Evolutionary conservation across 192 early-diverging fungal species (phyloP), one percentile per base, ranked within the genome.

Genomic region (Backusella mclennaniae): DNA sequence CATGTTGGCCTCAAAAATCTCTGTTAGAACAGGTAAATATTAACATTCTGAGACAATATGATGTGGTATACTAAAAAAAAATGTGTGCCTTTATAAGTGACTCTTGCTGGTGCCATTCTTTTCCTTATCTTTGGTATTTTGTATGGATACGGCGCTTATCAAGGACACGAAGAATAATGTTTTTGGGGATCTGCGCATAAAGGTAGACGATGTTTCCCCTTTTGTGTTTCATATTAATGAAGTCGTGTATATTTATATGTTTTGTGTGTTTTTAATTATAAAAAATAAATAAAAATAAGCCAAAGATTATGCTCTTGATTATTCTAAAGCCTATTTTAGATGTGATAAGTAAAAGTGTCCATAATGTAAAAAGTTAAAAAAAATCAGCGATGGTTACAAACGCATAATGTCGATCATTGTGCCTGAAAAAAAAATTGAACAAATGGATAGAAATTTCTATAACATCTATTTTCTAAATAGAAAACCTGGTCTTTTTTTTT

Each of bases 1-100:
- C 74, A 89, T 98, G 83, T 85, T 94, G 73, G 96, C 95, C 6
- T 82, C 89, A 9, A 89, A 88, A 76, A 97, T 97, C 73, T 96
- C 95, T 19, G 93, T 98, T 15, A 91, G 91, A 68, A 95, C 90
- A 86, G 89, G 93, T 94, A 56, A 17, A 1, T 71, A 44, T 33
- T 35, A 9, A 59, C 12, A 59, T 59, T 8, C 56, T 12, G 9
- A 29, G 21, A 29, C 3, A 12, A 29, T 11, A 63, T 63, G 12
- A 29, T 4, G 21, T 63, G 56, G 11, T 29, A 63, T 29, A 29
- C 19, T 49, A 49, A 39, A 39, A 39, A 39, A 12, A 39, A n/a
- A 6, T 44, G 6, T 49, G 19, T 49, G 1, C 42, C 15, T n/a
- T 63, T 63, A 63, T 63, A 80, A 39, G 94, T 99, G 6, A 97